Percentiles rank a stretch among this genome's conserved stretches.
phyloP scores from a whole-genome alignment of 2,329 filamentous ascomycete genomes.

The Alternaria postmessia region DNA sequence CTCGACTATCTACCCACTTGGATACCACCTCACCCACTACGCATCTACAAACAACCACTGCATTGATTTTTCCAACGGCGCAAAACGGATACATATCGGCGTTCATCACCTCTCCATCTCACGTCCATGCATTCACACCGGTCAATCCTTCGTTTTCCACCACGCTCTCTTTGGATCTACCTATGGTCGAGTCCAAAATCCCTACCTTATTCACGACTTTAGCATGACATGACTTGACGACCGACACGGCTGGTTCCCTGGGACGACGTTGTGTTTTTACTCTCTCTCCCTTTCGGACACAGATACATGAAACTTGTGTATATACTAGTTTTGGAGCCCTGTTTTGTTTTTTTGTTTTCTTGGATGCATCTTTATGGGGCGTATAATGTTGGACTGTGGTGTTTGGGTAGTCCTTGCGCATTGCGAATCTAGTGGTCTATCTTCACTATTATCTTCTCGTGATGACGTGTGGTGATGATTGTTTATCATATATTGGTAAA shows the following conservation, averaged over 20 bases:
- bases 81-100: constrained; percentile 2
- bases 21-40: not conserved
- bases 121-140: not conserved
- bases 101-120: constrained; percentile 2
- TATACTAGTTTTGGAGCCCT: not conserved
- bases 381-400: not conserved
- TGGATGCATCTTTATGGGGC: not conserved
- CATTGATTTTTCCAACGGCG: not conserved
- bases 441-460: not conserved
- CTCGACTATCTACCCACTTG: not conserved
- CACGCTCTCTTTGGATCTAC: constrained; percentile 1
- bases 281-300: not conserved
- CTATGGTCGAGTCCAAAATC: not conserved
- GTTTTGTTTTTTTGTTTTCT: not conserved
- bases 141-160: not conserved
- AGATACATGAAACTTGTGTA: constrained; percentile 2
- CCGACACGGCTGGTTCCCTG: constrained; percentile 1
- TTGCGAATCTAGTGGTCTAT: not conserved
- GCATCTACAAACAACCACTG: not conserved
- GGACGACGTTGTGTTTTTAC: constrained; percentile 1
- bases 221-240: constrained; percentile 14
- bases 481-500: not conserved
- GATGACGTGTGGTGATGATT: not conserved
- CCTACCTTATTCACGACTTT: constrained; percentile 9
- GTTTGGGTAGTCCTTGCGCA: not conserved